phyloP scores from a whole-genome alignment of 139 green algal genomes.

The Picochlorum sp. region DNA sequence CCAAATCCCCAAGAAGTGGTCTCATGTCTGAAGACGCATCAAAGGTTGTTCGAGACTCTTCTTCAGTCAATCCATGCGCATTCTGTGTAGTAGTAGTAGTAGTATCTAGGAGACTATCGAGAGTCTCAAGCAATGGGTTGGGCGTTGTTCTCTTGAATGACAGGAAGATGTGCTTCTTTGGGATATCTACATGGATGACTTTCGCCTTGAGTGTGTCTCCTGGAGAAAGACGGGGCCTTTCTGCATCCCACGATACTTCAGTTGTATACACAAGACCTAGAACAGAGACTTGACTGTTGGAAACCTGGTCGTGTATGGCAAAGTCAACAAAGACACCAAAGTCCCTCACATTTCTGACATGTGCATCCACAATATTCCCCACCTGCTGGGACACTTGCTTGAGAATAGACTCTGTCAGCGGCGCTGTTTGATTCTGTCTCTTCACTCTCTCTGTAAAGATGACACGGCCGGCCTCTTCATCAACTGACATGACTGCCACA shows the following conservation, averaged over 20 bases:
- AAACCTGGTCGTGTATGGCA: neutral
- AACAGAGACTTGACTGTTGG: neutral
- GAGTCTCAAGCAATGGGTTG: conserved; percentile 24
- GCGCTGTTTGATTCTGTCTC: neutral
- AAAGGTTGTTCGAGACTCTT: neutral
- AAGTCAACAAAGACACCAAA: conserved; percentile 36
- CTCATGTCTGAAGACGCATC: conserved; percentile 13
- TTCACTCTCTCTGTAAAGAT: neutral
- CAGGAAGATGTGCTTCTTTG: conserved; percentile 22
- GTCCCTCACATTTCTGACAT: conserved; percentile 10
- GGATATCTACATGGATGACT: conserved; percentile 16
- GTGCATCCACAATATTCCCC: neutral
- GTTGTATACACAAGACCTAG: conserved; percentile 23
- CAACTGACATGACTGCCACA: conserved; percentile 3
- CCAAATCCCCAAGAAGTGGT: conserved; percentile 20
- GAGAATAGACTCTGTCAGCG: neutral
- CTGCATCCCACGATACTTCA: conserved; percentile 27
- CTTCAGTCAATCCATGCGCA: neutral
- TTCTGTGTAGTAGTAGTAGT: neutral
- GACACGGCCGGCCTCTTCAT: conserved; percentile 7
- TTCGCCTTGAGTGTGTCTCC: conserved; percentile 14
- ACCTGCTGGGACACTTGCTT: neutral
- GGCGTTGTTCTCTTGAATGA: conserved; percentile 11
- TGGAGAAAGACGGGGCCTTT: neutral
- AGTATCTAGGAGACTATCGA: conserved; percentile 20